Base-by-base conservation (phyloP, 1,284 basidiomycete species). In the Fomitopsis pinicola region DNA sequence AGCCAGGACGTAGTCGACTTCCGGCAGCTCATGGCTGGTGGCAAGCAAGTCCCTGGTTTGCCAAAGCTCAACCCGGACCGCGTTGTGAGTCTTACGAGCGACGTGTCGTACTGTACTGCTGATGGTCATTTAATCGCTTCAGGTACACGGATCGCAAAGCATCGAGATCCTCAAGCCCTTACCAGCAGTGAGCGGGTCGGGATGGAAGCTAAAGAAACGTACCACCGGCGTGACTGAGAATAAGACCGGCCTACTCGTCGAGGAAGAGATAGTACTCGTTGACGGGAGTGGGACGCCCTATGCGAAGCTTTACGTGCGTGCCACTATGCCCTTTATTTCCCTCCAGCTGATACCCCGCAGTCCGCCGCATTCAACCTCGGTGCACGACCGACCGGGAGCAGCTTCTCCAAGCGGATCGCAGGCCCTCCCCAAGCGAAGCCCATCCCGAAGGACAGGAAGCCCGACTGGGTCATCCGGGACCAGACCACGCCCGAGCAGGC, bases 161-260 rank as follows among this genome's bases (percentile, higher is more conserved):
- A 87, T 92, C 58, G 85, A 93, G 70, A 79, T 91, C 42, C 70
- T 92, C 59, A 88, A 85, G 71, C 83, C 85, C 30, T 75, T 92
- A 46, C 91, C 89, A 2, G 71, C 80, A 0, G 83, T 84, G 35
- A 88, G 85, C 66, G 88, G 87, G 5, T 75, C 79, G 17, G 88
- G 86, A 7, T 93, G 85, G 88, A 88, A 78, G 69, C 80, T 83
- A 69, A 84, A 77, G 66, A 81, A 76, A 67, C 82, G 82, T 66
- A 82, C 86, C 61, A 85, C 83, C 5, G 83, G 83, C 60, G 76
- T 93, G 19, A 82, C 82, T 57, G 92, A 94, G 76, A 94, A 94
- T 71, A 92, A 90, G 71, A 87, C 85, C 53, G 92, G 92, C 2
- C 84, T 94, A 62, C 83, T 94, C 59, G 63, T 91, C 14, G 91